Evolutionary conservation across 2,329 filamentous ascomycete genomes (phyloP), one percentile per base, ranked within the genome.

Genomic region (Stagonosporopsis vannaccii): DNA sequence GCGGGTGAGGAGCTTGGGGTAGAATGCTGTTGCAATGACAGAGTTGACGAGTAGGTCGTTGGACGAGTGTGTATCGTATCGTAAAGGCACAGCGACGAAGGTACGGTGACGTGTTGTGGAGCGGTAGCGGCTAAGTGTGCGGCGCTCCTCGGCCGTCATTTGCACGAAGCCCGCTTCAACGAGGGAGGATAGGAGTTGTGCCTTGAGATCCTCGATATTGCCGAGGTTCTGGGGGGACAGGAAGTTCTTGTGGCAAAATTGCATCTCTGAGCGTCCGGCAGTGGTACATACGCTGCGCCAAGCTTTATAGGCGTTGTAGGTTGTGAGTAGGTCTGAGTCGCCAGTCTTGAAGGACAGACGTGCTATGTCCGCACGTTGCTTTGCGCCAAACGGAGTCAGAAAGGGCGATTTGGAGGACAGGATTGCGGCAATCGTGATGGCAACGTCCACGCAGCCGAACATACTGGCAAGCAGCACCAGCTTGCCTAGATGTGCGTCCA

Each of bases 351-450:
- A 99, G 4, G 85, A 85, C 55, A 90, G 83, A 2, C 91, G 86
- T 0, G 91, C 90, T 20, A 88, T 86, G 64, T 97, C 90, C 32
- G 92, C 92, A 70, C 96, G 91, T 36, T 87, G 84, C 47, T 90
- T 88, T 42, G 92, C 90, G 2, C 92, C 91, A 74, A 97, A 92
- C 0, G 93, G 90, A 2, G 90, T 90, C 0, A 94, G 84, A 73
- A 98, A 98, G 0, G 94, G 95, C 0, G 93, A 96, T 73, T 98
- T 99, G 25, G 92, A 96, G 2, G 93, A 97, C 1, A 99, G 78
- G 23, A 97, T 94, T 7, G 95, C 94, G 6, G 96, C 95, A 52
- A 96, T 90, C 2, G 93, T 98, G 48, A 98, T 85, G 15, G 91
- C 87, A 74, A 94, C 93, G 76, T 99, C 95, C 3, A 98, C 83